Evolutionary conservation across 2,329 filamentous ascomycete genomes (phyloP).

Genomic region (Verticillium klebahnii): DNA sequence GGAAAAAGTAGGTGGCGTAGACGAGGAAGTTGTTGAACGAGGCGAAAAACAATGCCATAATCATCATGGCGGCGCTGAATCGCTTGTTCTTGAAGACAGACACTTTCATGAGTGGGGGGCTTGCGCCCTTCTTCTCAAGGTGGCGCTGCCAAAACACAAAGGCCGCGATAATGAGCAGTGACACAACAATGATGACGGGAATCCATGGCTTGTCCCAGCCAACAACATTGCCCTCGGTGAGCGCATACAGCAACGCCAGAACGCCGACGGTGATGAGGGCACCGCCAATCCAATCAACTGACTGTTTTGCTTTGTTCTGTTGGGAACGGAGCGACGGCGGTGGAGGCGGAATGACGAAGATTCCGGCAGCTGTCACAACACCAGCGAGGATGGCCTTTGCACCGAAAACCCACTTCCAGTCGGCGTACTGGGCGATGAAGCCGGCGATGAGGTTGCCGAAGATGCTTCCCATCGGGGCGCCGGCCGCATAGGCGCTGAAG

Average conservation of each 20-base stretch:
- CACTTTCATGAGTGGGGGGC: constrained; percentile 60
- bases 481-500: constrained; percentile 60
- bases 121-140: constrained; percentile 46
- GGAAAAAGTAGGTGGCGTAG: constrained; percentile 66
- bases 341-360: constrained; percentile 52
- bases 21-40: constrained; percentile 65
- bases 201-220: constrained; percentile 64
- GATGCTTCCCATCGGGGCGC: constrained; percentile 59
- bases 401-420: constrained; percentile 66
- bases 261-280: constrained; percentile 57
- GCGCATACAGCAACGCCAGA: constrained; percentile 58
- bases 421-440: constrained; percentile 56
- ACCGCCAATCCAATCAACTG: constrained; percentile 64
- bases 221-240: constrained; percentile 65
- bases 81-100: constrained; percentile 55
- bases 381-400: constrained; percentile 56
- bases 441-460: constrained; percentile 63
- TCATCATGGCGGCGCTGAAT: constrained; percentile 59
- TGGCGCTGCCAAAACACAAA: constrained; percentile 60
- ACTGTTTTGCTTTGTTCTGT: constrained; percentile 29
- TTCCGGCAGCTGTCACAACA: constrained; percentile 49
- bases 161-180: constrained; percentile 47
- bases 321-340: constrained; percentile 21
- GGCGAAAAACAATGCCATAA: constrained; percentile 63
- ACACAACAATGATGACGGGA: constrained; percentile 52